Evolutionary conservation across 345 rosid species (phyloP).

Genomic region (Balakata baccata): DNA sequence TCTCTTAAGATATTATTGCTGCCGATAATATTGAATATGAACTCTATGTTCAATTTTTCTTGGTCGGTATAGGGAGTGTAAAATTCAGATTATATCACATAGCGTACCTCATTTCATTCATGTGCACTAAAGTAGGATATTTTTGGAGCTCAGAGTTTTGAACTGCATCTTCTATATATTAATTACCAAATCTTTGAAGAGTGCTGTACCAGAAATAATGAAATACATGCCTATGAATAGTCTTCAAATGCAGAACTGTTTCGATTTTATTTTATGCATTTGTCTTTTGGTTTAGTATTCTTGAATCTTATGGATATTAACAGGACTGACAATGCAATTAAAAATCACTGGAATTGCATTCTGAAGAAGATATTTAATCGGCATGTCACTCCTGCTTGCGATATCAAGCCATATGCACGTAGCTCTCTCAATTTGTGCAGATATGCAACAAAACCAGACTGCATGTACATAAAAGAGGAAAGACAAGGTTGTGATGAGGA

Average conservation of each 20-base stretch:
- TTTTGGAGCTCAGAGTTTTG: neutral
- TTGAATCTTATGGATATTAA: conserved; percentile 3
- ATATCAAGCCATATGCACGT: neutral
- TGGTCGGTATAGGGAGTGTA: neutral
- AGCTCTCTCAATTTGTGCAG: conserved; percentile 11
- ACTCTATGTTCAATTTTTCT: neutral
- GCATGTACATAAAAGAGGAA: conserved; percentile 8
- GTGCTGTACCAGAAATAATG: neutral
- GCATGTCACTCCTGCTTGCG: neutral
- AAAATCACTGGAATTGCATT: conserved; percentile 33
- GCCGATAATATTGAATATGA: neutral
- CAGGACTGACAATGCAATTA: conserved; percentile 31
- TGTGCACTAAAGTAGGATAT: neutral
- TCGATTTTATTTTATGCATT: neutral
- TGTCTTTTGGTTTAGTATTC: neutral
- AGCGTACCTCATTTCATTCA: neutral
- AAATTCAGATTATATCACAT: neutral
- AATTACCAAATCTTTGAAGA: neutral
- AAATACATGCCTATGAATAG: neutral
- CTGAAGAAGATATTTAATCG: conserved; percentile 16
- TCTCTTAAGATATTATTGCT: neutral
- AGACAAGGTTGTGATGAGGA: conserved; percentile 6
- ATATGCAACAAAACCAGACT: conserved; percentile 5
- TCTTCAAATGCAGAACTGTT: neutral
- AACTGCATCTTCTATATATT: neutral